Percentiles rank a stretch among this genome's conserved stretches.
Evolutionary conservation across 148 eudicot genomes (phyloP).

Genomic region (Agrostemma githago): DNA sequence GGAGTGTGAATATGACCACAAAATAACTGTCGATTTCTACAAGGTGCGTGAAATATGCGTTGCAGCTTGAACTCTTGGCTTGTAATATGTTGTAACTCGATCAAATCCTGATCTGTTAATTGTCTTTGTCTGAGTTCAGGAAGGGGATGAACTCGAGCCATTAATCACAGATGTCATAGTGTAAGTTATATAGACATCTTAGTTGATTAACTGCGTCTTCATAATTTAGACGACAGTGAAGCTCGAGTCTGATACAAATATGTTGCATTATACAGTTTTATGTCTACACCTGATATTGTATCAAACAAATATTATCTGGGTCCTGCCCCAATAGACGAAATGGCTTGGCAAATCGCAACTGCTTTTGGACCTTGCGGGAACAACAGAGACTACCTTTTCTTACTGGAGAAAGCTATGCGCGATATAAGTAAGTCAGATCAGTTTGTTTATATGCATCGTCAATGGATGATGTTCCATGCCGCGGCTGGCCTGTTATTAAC

Average conservation of each 20-base stretch:
- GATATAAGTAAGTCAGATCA: conserved; percentile 51
- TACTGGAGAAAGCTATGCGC: conserved; percentile 78
- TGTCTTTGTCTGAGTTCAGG: conserved; percentile 40
- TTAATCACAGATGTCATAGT: conserved; percentile 65
- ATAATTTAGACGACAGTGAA: not conserved
- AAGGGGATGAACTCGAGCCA: conserved; percentile 57
- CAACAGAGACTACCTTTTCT: conserved; percentile 81
- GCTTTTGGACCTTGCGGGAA: conserved; percentile 94
- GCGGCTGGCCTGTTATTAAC: conserved; percentile 2
- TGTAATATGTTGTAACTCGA: not conserved
- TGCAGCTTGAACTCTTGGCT: not conserved
- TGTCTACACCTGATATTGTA: conserved; percentile 77
- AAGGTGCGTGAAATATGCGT: conserved; percentile 38
- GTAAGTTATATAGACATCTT: conserved; percentile 38
- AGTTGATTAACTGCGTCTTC: not conserved
- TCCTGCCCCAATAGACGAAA: conserved; percentile 84
- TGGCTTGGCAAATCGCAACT: conserved; percentile 97
- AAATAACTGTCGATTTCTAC: conserved; percentile 69
- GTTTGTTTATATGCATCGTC: no score
- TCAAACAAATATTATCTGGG: conserved; percentile 88
- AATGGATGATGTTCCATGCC: not conserved
- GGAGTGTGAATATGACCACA: conserved; percentile 88
- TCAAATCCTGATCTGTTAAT: conserved; percentile 16
- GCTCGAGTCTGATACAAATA: not conserved
- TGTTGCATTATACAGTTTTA: conserved; percentile 50